Evolutionary conservation across 2,329 filamentous ascomycete genomes (phyloP), one percentile per base, ranked within the genome.

Genomic region (Alternaria solani): DNA sequence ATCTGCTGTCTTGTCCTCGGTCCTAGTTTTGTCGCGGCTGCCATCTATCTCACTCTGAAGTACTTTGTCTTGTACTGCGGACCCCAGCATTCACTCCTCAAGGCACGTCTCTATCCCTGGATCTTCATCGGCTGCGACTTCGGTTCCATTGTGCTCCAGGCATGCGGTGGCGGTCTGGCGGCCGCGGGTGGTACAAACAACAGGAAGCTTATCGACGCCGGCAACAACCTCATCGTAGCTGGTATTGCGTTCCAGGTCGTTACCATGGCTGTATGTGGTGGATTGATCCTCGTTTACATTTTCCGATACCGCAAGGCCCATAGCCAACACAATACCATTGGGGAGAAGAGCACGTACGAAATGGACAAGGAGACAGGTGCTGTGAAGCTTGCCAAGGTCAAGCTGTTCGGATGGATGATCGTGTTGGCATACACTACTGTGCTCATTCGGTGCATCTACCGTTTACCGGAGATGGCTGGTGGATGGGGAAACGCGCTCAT

Each of bases 61-160:
- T 81, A 82, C 66, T 73, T 83, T 7, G 78, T 83, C 38, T 61
- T 81, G 7, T 78, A 79, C 65, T 79, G 81, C 38, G 82, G 81
- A 1, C 69, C 77, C 0, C 72, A 80, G 39, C 75, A 77, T 61
- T 82, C 80, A 0, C 68, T 78, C 1, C 65, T 84, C 28, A 74
- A 73, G 48, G 63, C 73, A 8, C 68, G 68, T 26, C 67, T 82
- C 11, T 87, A 87, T 68, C 86, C 86, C 7, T 83, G 83, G 77
- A 80, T 87, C 58, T 88, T 88, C 74, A 83, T 88, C 65, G 75
- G 78, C 38, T 87, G 84, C 68, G 87, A 88, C 61, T 69, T 88
- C 36, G 69, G 85, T 44, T 85, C 83, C 18, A 81, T 89, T 34
- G 64, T 86, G 11, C 72, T 88, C 14, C 86, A 88, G 69, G 85